phyloP scores from a whole-genome alignment of 768 basidiomycete genomes.

The Pulveroboletus sp. region DNA sequence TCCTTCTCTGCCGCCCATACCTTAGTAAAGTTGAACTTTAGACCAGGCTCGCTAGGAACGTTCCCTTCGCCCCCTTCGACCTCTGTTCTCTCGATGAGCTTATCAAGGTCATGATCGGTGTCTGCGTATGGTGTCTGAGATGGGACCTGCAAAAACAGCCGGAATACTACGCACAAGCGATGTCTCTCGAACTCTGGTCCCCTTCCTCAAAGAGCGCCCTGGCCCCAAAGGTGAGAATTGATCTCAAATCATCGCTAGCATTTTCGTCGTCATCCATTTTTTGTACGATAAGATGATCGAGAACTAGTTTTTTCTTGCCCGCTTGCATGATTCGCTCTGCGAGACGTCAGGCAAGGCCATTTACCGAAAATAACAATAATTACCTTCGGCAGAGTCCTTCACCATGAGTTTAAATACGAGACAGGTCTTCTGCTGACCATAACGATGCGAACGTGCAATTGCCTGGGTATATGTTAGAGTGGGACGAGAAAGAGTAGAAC shows the following conservation, averaged over 20 bases:
- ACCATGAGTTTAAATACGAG: conserved; percentile 96
- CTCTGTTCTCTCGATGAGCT: conserved; percentile 82
- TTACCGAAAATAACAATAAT: conserved; percentile 3
- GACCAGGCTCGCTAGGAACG: conserved; percentile 43
- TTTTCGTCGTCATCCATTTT: conserved; percentile 87
- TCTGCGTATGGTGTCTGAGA: conserved; percentile 38
- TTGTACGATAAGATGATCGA: conserved; percentile 94
- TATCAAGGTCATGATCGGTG: conserved; percentile 76
- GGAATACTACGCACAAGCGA: conserved; percentile 49
- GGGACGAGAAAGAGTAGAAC: neutral
- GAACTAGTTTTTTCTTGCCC: conserved; percentile 91
- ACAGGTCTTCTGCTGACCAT: conserved; percentile 91
- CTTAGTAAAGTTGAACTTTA: conserved; percentile 84
- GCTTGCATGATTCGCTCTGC: conserved; percentile 86
- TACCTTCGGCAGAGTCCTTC: conserved; percentile 89
- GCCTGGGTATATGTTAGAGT: conserved; percentile 49
- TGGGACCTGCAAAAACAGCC: neutral
- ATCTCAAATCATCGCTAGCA: conserved; percentile 74
- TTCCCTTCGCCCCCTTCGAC: conserved; percentile 57
- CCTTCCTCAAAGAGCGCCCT: conserved; percentile 75
- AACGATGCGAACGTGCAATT: conserved; percentile 91
- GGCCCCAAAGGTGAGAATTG: conserved; percentile 86
- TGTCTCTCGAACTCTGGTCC: conserved; percentile 53
- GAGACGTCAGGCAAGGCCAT: conserved; percentile 3
- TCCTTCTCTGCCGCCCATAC: conserved; percentile 85